Base-by-base conservation (phyloP, 1,284 basidiomycete genomes). In the Ceratobasidium sp. region DNA sequence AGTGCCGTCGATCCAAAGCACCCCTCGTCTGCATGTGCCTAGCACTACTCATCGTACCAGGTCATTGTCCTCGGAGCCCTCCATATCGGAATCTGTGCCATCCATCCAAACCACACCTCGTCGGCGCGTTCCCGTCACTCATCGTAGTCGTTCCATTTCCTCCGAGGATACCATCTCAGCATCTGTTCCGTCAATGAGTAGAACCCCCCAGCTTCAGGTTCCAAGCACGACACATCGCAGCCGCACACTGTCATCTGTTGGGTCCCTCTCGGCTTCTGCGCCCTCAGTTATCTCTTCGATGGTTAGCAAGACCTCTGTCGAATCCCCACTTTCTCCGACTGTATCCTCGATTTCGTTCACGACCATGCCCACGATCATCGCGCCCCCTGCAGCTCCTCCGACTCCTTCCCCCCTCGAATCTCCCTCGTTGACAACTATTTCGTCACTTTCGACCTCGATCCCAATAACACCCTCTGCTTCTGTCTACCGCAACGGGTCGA, bases 361-460 rank as follows among this genome's bases (percentile, higher is more conserved):
- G 6, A 72, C 75, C 5, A 62, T 60, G 26, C 64, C 41, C 39
- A 72, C 72, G n/a, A 48, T 67, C 59, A 55, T 65, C 14, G 58
- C 58, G 23, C 64, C 74, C 28, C 74, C 74, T 32, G 61, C 73
- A 18, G 71, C 75, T 5, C 74, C 76, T 10, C 70, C 72, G 3
- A 50, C 73, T 18, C 73, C 76, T 28, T 72, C 74, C 8, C 67
- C 67, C 4, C 23, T 55, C 28, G 53, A 70, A 8, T 70, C 67
- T 26, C 67, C 53, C 30, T 58, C 53, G 12, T 21, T 53, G 9
- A 67, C 64, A 6, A 55, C 39, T 18, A 55, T 45, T 12, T 53
- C 64, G 23, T 55, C 65, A 23, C 36, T 23, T 9, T 16, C 55
- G 12, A 32, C 45, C 12, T 58, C 65, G 16, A 18, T 39, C 26